Percentiles rank a stretch among this genome's conserved stretches.
Evolutionary conservation across 768 basidiomycete species (phyloP).

Genomic region (Leccinum longicurvipes): DNA sequence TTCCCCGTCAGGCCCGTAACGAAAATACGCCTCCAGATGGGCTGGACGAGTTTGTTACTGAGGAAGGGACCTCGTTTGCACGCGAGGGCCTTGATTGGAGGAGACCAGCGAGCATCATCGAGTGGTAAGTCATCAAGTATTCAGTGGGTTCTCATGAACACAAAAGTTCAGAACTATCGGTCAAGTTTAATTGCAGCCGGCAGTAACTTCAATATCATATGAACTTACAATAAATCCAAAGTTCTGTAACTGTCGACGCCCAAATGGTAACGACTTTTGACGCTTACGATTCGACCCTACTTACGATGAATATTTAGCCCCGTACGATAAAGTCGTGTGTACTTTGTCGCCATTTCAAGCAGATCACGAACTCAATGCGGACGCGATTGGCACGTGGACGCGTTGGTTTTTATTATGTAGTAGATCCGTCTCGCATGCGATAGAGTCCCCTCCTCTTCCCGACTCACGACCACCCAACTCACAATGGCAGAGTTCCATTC

Average conservation of each 20-base stretch:
- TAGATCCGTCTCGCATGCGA: too few relatives aligned
- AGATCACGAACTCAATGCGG: background rate
- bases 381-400: background rate
- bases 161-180: background rate
- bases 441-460: background rate
- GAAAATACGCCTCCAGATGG: too few relatives aligned
- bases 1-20: too few relatives aligned
- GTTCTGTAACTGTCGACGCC: background rate
- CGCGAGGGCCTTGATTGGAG: too few relatives aligned
- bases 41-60: too few relatives aligned
- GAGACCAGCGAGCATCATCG: too few relatives aligned
- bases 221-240: background rate
- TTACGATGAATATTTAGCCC: too few relatives aligned
- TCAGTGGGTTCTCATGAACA: background rate
- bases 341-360: background rate
- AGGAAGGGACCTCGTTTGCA: background rate
- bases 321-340: background rate
- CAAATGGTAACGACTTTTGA: background rate
- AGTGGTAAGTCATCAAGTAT: too few relatives aligned
- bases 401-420: background rate
- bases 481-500: conserved; percentile 30
- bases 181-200: background rate
- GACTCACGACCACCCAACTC: background rate
- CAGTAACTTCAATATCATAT: too few relatives aligned
- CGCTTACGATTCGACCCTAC: too few relatives aligned